Evolutionary conservation across 2,329 filamentous ascomycete species (phyloP).

Genomic region (Dactylonectria estremocensis): DNA sequence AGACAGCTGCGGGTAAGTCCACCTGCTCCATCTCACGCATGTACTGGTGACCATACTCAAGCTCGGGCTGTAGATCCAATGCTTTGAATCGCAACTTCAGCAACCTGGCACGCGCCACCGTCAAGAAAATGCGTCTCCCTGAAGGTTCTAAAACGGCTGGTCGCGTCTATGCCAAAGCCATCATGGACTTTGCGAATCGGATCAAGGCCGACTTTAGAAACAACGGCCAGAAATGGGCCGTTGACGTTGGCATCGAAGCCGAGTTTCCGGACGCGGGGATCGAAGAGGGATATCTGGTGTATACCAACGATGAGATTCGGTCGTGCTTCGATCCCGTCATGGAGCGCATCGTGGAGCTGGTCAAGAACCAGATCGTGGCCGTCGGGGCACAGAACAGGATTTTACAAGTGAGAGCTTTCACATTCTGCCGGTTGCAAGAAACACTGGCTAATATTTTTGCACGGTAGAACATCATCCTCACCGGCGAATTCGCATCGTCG

Average conservation of each 20-base stretch:
- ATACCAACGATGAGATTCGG: conserved; percentile 98
- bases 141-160: conserved; percentile 98
- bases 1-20: conserved; percentile 87
- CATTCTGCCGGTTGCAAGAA: too few species aligned
- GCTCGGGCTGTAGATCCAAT: conserved; percentile 67
- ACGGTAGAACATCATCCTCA: conserved; percentile 96
- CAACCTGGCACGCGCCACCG: conserved; percentile 97
- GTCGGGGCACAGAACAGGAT: conserved; percentile 97
- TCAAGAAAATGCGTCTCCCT: conserved; percentile 98
- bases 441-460: too few species aligned
- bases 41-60: not conserved
- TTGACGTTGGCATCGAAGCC: conserved; percentile 98
- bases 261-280: conserved; percentile 98
- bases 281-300: conserved; percentile 99
- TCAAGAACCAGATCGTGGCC: conserved; percentile 98
- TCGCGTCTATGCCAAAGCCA: conserved; percentile 98
- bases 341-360: conserved; percentile 95
- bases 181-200: conserved; percentile 99
- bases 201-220: conserved; percentile 99
- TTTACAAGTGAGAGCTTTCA: too few species aligned
- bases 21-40: not conserved
- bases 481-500: conserved; percentile 97
- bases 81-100: conserved; percentile 98
- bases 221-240: conserved; percentile 99
- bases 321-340: conserved; percentile 99